Conservation (phyloP, 2,329 filamentous ascomycete genomes). For the Reticulascus tulasneorum region DNA sequence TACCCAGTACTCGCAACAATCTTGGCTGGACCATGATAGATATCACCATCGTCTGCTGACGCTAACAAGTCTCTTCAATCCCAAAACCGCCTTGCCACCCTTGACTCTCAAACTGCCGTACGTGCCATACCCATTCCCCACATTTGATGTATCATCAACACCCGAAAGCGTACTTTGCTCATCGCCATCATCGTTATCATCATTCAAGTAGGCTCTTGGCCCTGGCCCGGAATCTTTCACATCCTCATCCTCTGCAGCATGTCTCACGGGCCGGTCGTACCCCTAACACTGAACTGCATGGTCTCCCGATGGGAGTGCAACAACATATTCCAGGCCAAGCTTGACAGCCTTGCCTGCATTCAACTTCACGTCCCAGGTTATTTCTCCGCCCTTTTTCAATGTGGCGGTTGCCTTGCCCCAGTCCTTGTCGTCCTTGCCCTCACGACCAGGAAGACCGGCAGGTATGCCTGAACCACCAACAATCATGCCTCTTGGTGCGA, state of each 20-base stretch:
- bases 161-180: too few relatives aligned
- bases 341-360: constrained; percentile 54
- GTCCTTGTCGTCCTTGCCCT: constrained; percentile 28
- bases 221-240: too few relatives aligned
- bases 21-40: too few relatives aligned
- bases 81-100: too few relatives aligned
- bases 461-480: constrained; percentile 32
- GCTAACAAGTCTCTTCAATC: too few relatives aligned
- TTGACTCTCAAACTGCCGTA: too few relatives aligned
- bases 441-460: constrained; percentile 27
- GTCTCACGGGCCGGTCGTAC: not conserved
- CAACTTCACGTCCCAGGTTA: constrained; percentile 55
- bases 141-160: too few relatives aligned
- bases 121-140: too few relatives aligned
- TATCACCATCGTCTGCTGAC: too few relatives aligned
- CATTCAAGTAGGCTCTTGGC: too few relatives aligned
- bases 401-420: constrained; percentile 53
- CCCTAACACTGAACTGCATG: constrained; percentile 24
- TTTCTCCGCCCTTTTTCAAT: constrained; percentile 54
- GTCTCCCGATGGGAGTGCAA: constrained; percentile 51
- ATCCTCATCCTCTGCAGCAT: not conserved
- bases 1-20: too few relatives aligned
- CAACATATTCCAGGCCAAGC: constrained; percentile 58
- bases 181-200: too few relatives aligned
- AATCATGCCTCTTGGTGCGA: constrained; percentile 43